Percentiles rank a stretch among this genome's conserved stretches.
Conservation (phyloP, 139 green algal genomes). For the Volvox africanus region DNA sequence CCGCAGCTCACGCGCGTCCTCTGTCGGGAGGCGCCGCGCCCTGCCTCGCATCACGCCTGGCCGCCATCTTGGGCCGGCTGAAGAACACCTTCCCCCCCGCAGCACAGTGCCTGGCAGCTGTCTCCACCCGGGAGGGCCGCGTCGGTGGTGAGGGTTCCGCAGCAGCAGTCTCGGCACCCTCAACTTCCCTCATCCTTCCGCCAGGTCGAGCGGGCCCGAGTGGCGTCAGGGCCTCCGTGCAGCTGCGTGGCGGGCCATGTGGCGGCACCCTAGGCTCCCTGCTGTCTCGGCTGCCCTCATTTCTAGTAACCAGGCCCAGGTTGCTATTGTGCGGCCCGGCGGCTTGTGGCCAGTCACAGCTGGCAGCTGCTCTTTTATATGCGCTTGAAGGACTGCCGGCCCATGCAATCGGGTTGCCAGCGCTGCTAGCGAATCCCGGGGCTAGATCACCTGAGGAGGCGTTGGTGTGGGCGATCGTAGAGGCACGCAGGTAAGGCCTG, state of each 20-base stretch:
- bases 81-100: slow-evolving; percentile 73
- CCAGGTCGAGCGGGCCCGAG: neutral
- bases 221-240: neutral
- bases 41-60: slow-evolving; percentile 60
- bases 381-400: slow-evolving; percentile 88
- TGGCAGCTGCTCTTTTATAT: slow-evolving; percentile 86
- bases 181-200: slow-evolving; percentile 26
- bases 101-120: slow-evolving; percentile 63
- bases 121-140: neutral
- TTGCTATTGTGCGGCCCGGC: slow-evolving; percentile 78
- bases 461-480: slow-evolving; percentile 86
- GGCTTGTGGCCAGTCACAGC: slow-evolving; percentile 70
- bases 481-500: slow-evolving; percentile 68
- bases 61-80: slow-evolving; percentile 59
- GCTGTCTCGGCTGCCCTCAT: slow-evolving; percentile 4
- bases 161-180: neutral
- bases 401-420: slow-evolving; percentile 84
- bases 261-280: slow-evolving; percentile 3
- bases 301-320: slow-evolving; percentile 66
- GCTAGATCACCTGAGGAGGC: slow-evolving; percentile 89
- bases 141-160: neutral
- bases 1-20: slow-evolving; percentile 67
- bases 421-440: slow-evolving; percentile 81
- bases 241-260: neutral
- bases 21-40: slow-evolving; percentile 67